phyloP scores from a whole-genome alignment of 441 rosid genomes.

The Euphorbia schlechtendalii region DNA sequence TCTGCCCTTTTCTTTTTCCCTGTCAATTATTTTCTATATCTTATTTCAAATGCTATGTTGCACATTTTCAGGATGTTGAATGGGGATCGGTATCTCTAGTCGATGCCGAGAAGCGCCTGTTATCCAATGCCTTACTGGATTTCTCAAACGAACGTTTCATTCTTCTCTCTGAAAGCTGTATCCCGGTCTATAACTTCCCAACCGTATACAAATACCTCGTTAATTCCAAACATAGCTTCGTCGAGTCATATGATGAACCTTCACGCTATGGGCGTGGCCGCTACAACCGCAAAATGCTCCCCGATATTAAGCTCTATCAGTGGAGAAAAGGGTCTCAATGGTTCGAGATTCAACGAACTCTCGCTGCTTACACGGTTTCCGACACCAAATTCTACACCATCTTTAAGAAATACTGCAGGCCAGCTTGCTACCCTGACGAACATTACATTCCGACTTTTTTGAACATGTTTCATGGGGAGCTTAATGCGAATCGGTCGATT shows the following conservation, averaged over 20 bases:
- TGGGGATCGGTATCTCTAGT: constrained; percentile 73
- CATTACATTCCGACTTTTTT: constrained; percentile 82
- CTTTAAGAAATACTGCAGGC: constrained; percentile 71
- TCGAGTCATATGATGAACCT: constrained; percentile 90
- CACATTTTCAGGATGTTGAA: constrained; percentile 44
- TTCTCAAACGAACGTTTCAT: constrained; percentile 81
- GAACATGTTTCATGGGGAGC: constrained; percentile 69
- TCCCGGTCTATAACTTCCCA: constrained; percentile 76
- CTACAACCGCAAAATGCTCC: constrained; percentile 81
- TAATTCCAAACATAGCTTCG: constrained; percentile 68
- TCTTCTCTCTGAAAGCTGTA: constrained; percentile 93
- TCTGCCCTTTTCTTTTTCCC: not conserved
- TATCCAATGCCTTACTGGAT: constrained; percentile 83
- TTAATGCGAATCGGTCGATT: constrained; percentile 62
- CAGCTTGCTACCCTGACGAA: constrained; percentile 94
- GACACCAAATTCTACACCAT: constrained; percentile 64
- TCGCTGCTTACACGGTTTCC: constrained; percentile 57
- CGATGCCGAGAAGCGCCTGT: constrained; percentile 88
- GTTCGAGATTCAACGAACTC: constrained; percentile 72
- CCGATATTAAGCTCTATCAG: constrained; percentile 63
- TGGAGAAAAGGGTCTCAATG: constrained; percentile 98
- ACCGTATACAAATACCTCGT: constrained; percentile 68
- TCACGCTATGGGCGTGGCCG: constrained; percentile 91
- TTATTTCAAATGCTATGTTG: not conserved
- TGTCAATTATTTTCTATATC: not conserved